These are phyloP conservation scores for Drosera capensis DNA, from an alignment of 148 eudicot species.

Conservation along the genomic window DNA sequence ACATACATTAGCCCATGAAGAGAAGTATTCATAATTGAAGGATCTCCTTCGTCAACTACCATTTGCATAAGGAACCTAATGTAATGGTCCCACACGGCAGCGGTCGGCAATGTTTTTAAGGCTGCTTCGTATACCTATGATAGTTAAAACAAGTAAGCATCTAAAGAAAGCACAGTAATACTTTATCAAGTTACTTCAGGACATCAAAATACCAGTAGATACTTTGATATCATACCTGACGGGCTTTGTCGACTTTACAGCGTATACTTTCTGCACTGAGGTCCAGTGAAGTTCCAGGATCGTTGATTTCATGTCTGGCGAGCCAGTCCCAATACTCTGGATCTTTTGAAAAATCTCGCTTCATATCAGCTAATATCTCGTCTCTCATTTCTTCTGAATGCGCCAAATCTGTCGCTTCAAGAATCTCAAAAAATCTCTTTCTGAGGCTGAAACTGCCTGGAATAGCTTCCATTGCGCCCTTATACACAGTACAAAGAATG, in stretches of 20 bases:
- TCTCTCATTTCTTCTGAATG: conserved; percentile 56
- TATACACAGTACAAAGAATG: conserved; percentile 47
- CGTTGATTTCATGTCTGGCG: conserved; percentile 32
- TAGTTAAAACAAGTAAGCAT: too few relatives aligned
- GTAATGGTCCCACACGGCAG: conserved; percentile 38
- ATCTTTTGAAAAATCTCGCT: conserved; percentile 49
- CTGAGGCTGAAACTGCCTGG: conserved; percentile 59
- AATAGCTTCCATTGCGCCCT: conserved; percentile 50
- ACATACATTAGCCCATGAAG: conserved; percentile 17
- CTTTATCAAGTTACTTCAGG: not conserved
- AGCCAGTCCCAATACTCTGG: conserved; percentile 85
- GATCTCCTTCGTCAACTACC: conserved; percentile 14
- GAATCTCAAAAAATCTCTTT: conserved; percentile 52
- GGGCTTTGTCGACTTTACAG: conserved; percentile 32
- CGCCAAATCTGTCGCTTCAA: conserved; percentile 53
- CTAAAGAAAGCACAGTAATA: too few relatives aligned
- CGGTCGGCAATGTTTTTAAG: conserved; percentile 29
- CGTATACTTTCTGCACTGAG: conserved; percentile 15
- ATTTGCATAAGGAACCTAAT: conserved; percentile 40
- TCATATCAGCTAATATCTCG: conserved; percentile 60
- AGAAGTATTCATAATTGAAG: conserved; percentile 7
- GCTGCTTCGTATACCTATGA: conserved; percentile 78
- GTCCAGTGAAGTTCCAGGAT: conserved; percentile 12
- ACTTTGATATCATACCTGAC: conserved; percentile 42
- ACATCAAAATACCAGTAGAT: not conserved